Evolutionary conservation across 257 asterid genomes (phyloP).

Genomic region (Salvia miltiorrhiza): DNA sequence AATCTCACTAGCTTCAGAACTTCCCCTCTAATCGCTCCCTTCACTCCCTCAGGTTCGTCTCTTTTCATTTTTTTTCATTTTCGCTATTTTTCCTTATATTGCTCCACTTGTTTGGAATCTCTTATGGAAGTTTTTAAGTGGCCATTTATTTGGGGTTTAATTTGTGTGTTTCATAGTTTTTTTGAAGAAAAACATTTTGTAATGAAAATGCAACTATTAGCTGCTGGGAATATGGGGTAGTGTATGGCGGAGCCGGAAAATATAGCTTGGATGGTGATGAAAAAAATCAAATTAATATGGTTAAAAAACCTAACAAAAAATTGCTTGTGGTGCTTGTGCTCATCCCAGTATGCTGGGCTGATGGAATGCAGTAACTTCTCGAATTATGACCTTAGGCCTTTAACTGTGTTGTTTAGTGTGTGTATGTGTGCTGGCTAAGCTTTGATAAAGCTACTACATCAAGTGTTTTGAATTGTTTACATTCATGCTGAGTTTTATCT

Average conservation of each 20-base stretch:
- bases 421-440: background rate
- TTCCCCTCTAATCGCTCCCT: constrained; percentile 34
- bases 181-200: background rate
- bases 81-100: background rate
- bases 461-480: background rate
- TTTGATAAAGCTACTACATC: background rate
- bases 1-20: constrained; percentile 18
- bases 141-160: background rate
- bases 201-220: background rate
- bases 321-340: no score
- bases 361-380: background rate
- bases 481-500: constrained; percentile 8
- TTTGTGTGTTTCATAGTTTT: background rate
- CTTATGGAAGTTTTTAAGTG: background rate
- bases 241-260: no score
- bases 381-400: background rate
- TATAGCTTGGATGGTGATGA: no score
- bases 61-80: background rate
- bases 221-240: background rate
- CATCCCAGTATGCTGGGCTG: background rate
- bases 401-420: background rate
- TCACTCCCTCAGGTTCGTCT: constrained; percentile 51
- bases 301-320: no score
- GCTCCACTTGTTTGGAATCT: background rate
- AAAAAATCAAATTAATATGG: no score